phyloP scores from a whole-genome alignment of 345 rosid genomes.

The Triadica sebifera region DNA sequence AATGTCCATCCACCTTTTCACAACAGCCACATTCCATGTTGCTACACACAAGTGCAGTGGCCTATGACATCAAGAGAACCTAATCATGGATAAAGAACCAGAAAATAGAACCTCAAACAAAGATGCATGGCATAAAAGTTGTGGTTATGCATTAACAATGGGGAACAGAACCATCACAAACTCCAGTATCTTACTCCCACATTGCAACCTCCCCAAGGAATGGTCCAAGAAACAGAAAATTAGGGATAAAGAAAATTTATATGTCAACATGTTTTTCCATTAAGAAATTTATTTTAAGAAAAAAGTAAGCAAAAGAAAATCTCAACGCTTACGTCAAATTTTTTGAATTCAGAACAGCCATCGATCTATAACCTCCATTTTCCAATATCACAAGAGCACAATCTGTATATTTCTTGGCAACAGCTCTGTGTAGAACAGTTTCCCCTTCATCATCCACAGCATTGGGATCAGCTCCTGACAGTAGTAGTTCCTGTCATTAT shows the following conservation, averaged over 20 bases:
- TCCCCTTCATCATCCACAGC: conserved; percentile 97
- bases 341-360: conserved; percentile 77
- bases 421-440: conserved; percentile 89
- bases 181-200: too few relatives aligned
- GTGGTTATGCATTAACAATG: neutral
- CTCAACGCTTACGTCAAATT: conserved; percentile 60
- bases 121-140: neutral
- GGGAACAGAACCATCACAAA: too few relatives aligned
- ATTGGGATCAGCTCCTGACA: conserved; percentile 98
- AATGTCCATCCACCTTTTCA: conserved; percentile 90
- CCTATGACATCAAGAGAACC: conserved; percentile 41
- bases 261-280: neutral
- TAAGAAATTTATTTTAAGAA: neutral
- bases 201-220: too few relatives aligned
- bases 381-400: conserved; percentile 91
- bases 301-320: neutral
- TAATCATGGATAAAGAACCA: conserved; percentile 5
- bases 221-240: too few relatives aligned
- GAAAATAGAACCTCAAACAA: neutral
- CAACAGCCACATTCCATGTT: conserved; percentile 87
- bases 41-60: conserved; percentile 88
- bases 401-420: conserved; percentile 83
- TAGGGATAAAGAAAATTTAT: too few relatives aligned
- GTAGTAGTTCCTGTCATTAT: conserved; percentile 65
- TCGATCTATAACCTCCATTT: conserved; percentile 83